Conservation (phyloP, 345 rosid genomes). For the Adansonia digitata region DNA sequence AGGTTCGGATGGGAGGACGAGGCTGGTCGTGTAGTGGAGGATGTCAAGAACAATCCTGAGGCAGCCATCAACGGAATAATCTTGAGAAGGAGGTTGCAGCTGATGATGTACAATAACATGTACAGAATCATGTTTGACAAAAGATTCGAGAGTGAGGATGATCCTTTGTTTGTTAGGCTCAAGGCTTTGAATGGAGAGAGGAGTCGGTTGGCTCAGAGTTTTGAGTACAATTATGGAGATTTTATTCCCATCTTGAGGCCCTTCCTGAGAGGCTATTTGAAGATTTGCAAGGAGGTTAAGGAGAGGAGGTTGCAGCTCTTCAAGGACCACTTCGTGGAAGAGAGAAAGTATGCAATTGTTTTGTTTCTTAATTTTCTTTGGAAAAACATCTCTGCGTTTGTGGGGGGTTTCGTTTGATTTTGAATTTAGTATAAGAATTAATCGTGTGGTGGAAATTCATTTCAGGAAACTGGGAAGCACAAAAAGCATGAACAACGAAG, state of each 20-base stretch:
- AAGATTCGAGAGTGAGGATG: constrained; percentile 85
- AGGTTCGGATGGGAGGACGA: constrained; percentile 85
- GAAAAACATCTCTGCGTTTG: too few species aligned
- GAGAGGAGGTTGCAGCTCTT: constrained; percentile 70
- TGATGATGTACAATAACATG: constrained; percentile 98
- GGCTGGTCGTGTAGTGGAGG: constrained; percentile 32
- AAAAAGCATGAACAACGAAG: constrained; percentile 49
- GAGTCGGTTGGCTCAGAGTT: constrained; percentile 90
- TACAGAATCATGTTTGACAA: constrained; percentile 84
- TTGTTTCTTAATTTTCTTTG: neutral
- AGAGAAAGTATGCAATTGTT: constrained; percentile 64
- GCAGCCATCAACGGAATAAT: constrained; percentile 58
- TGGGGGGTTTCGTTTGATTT: too few species aligned
- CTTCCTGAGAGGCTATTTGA: constrained; percentile 81
- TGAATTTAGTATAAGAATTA: neutral
- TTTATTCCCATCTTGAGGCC: constrained; percentile 94
- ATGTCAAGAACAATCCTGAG: constrained; percentile 68
- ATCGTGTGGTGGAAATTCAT: neutral
- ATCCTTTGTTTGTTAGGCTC: constrained; percentile 63
- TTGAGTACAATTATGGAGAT: constrained; percentile 91
- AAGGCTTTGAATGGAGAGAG: constrained; percentile 96
- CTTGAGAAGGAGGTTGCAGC: constrained; percentile 66
- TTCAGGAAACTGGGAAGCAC: constrained; percentile 70
- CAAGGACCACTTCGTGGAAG: constrained; percentile 90
- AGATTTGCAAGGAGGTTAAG: constrained; percentile 82